Evolutionary conservation across 352 stramenopile genomes (phyloP), one percentile per base, ranked within the genome.

Genomic region (Pythium angustatum): DNA sequence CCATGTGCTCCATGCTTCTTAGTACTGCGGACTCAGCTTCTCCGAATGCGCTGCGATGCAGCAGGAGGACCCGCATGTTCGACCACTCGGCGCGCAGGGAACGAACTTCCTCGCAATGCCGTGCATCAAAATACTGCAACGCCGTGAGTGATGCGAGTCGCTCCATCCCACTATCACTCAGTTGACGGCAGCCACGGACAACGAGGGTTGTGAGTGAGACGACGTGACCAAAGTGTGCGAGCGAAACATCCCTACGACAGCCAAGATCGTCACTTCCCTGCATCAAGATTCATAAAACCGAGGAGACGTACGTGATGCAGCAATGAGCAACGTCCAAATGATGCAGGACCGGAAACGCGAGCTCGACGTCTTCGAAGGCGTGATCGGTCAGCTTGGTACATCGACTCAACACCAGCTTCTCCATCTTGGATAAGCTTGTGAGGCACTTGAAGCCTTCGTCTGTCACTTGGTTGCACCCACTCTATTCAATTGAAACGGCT

Each of bases 111-210:
- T 78, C 71, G 43, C 85, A 94, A 51, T 91, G 79, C 12, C 85
- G 77, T 3, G 77, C 82, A 47, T 94, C 83, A 41, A 94, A 91
- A 55, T 89, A 81, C 38, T 75, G 75, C 26, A 93, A 53, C 21
- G 64, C 22, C 27, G 49, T 58, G 26, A 93, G 68, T 9, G 61
- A 71, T 2, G 44, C 45, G 24, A 91, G 44, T n/a, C 72, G 48
- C 24, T 82, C 73, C 10, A 91, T 24, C 2, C 83, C 83, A 41
- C 62, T 62, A 54, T 90, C 69, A 0, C 72, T 84, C 45, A 92
- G 41, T 24, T 83, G 75, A 11, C 68, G 64, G 43, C 81, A 90
- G 1, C 85, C 81, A 48, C 68, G 53, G 15, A 75, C 40, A 11
- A 71, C 58, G 6, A 75, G 22, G 2, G 31, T 69, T 2, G 45